These are phyloP conservation scores for Helicostylum pulchrum DNA, from an alignment of 192 early-diverging fungal species.

Conservation along the genomic window DNA sequence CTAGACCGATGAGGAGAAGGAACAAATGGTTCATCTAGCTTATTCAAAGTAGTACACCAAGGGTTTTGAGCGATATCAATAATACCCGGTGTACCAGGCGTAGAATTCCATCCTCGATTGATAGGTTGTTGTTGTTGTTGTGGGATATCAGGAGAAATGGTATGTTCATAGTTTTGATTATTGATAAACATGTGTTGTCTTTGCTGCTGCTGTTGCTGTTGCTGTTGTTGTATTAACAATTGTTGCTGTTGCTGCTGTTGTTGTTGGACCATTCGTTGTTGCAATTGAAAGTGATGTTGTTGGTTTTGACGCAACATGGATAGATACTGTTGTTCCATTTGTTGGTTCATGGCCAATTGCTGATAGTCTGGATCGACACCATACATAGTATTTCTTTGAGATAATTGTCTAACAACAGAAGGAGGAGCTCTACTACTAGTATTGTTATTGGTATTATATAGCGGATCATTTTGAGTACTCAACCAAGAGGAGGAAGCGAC, in stretches of 20 bases:
- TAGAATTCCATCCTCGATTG: conserved; percentile 6
- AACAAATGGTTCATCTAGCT: background rate
- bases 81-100: conserved; percentile 10
- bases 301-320: conserved; percentile 38
- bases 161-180: too few species aligned
- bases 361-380: background rate
- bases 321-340: conserved; percentile 40
- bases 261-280: conserved; percentile 5
- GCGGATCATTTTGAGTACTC: too few species aligned
- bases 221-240: background rate
- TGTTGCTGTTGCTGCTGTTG: conserved; percentile 1
- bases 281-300: conserved; percentile 30
- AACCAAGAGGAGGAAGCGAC: too few species aligned
- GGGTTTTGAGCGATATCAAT: conserved; percentile 19
- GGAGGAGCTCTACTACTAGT: too few species aligned
- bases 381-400: background rate
- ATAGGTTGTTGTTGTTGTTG: too few species aligned
- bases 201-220: background rate
- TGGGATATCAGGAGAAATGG: too few species aligned
- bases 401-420: too few species aligned
- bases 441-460: too few species aligned
- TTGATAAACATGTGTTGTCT: conserved; percentile 6
- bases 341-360: background rate
- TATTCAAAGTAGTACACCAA: conserved; percentile 25
- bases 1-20: too few species aligned